Evolutionary conservation across 495 filamentous ascomycete genomes (phyloP).

Genomic region (Aspergillus steynii): DNA sequence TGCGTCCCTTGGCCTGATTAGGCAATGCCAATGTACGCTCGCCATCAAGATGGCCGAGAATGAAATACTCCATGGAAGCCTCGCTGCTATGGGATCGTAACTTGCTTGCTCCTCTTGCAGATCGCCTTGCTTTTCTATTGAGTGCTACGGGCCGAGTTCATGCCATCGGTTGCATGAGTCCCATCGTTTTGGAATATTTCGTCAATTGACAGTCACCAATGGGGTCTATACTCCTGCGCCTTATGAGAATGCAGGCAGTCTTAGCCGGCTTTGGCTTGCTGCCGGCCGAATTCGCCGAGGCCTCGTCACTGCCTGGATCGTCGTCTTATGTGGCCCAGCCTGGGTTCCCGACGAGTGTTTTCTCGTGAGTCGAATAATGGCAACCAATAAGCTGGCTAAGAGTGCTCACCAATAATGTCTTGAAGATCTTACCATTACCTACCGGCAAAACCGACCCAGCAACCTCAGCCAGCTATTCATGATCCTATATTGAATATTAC

Average conservation of each 20-base stretch:
- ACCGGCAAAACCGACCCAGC: conserved; percentile 51
- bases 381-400: not conserved
- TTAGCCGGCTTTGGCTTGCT: conserved; percentile 7
- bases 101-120: not conserved
- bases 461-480: conserved; percentile 58
- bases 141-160: not conserved
- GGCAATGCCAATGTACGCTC: not conserved
- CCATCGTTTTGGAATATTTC: not conserved
- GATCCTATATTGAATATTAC: conserved; percentile 59
- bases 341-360: conserved; percentile 56
- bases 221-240: not conserved
- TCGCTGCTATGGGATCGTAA: not conserved
- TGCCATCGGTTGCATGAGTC: not conserved
- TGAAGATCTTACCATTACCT: conserved; percentile 48
- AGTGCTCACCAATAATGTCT: not conserved
- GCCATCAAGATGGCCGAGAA: not conserved
- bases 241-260: conserved; percentile 17
- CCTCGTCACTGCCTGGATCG: conserved; percentile 31
- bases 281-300: not conserved
- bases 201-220: not conserved
- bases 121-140: not conserved
- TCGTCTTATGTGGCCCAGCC: conserved; percentile 50
- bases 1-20: conserved; percentile 6
- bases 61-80: not conserved
- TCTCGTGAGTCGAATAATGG: conserved; percentile 29